Evolutionary conservation across 23 red algal species (phyloP).

Genomic region (Gracilaria domingensis): DNA sequence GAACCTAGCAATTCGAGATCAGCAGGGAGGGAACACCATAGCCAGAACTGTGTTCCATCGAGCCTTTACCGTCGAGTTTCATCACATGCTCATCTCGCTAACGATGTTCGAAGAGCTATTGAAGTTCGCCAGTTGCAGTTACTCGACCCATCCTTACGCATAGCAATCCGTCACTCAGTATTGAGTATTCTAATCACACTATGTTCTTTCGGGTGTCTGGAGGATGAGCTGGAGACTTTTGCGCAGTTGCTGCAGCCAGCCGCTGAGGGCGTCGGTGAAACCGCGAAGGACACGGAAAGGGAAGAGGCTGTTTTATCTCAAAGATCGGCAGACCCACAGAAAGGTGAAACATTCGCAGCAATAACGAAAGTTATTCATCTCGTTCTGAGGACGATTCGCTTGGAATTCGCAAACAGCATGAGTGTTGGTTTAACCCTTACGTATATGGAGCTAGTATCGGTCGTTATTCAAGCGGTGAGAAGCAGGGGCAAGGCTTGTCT

Average conservation of each 20-base stretch:
- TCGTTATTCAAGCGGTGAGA: slow-evolving; percentile 9
- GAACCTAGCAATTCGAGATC: background rate
- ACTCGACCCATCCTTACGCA: background rate
- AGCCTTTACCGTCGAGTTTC: background rate
- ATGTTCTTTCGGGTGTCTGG: slow-evolving; percentile 6
- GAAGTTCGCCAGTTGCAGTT: background rate
- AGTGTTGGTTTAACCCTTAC: slow-evolving; percentile 58
- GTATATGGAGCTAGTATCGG: slow-evolving; percentile 45
- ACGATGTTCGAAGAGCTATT: slow-evolving; percentile 17
- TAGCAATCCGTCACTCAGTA: slow-evolving; percentile 16
- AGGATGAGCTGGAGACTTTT: slow-evolving; percentile 4
- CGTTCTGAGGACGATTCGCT: slow-evolving; percentile 24
- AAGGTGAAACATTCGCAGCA: background rate
- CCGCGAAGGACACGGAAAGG: background rate
- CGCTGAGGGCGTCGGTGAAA: background rate
- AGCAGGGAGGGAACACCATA: background rate
- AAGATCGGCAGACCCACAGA: too few species aligned
- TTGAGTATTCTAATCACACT: slow-evolving; percentile 15
- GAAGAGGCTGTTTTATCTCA: background rate
- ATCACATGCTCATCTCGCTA: slow-evolving; percentile 15
- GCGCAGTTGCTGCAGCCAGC: background rate
- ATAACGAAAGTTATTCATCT: background rate
- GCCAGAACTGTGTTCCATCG: background rate
- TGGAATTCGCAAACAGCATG: slow-evolving; percentile 60
- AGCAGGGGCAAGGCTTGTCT: background rate